Evolutionary conservation across 352 stramenopile genomes (phyloP).

Genomic region (Pythium sp.): DNA sequence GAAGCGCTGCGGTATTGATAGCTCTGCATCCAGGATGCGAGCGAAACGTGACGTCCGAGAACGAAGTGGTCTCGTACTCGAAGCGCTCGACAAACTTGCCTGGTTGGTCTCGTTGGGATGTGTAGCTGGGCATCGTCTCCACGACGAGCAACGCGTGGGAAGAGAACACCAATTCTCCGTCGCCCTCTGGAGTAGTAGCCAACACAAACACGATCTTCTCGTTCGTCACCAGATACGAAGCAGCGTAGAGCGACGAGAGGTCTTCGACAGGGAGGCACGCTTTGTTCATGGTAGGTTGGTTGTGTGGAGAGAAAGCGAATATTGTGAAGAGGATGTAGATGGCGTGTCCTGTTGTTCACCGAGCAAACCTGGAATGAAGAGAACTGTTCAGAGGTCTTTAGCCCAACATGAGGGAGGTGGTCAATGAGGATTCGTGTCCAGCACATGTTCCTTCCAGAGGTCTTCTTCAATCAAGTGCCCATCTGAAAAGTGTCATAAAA

Average conservation of each 20-base stretch:
- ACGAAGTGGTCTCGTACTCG: constrained; percentile 26
- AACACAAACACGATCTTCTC: constrained; percentile 48
- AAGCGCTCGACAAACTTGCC: constrained; percentile 37
- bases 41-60: constrained; percentile 20
- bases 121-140: background rate
- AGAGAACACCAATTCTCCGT: constrained; percentile 50
- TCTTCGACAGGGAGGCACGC: constrained; percentile 21
- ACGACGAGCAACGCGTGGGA: constrained; percentile 46
- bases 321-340: background rate
- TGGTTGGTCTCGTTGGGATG: constrained; percentile 21
- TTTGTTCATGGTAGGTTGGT: no score
- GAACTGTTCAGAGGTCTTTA: background rate
- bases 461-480: no score
- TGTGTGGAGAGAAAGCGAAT: no score
- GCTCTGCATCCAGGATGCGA: background rate
- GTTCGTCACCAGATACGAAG: constrained; percentile 39
- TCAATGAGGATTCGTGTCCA: background rate
- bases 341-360: background rate
- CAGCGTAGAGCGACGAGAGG: constrained; percentile 30
- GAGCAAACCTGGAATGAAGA: background rate
- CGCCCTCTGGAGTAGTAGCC: constrained; percentile 32
- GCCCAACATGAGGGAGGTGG: background rate
- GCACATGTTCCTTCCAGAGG: no score
- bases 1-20: constrained; percentile 11
- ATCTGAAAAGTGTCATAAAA: no score